Percentiles rank a stretch among this genome's conserved stretches.
Conservation (phyloP, 108 stramenopile species). For the Cylindrotheca closterium region DNA sequence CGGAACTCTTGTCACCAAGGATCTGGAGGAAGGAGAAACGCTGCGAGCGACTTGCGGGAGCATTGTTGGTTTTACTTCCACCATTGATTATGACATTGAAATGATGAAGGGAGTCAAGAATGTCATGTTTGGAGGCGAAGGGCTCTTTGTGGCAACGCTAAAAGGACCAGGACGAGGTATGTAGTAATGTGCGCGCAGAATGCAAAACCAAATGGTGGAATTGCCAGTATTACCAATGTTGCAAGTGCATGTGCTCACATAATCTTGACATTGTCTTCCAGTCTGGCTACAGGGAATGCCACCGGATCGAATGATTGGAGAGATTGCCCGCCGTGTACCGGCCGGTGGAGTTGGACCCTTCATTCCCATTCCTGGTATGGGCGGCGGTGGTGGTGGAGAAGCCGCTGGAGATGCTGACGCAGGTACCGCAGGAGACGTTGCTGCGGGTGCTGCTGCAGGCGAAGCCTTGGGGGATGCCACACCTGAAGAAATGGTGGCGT, state of each 20-base stretch:
- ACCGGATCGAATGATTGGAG: conserved; percentile 89
- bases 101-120: conserved; percentile 83
- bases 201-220: no score
- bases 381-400: conserved; percentile 19
- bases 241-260: no score
- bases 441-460: neutral
- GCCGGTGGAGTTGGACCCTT: conserved; percentile 47
- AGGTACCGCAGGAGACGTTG: conserved; percentile 12
- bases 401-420: conserved; percentile 22
- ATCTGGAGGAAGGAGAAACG: conserved; percentile 74
- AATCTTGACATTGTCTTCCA: neutral
- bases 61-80: conserved; percentile 74
- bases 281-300: conserved; percentile 89
- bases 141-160: conserved; percentile 82
- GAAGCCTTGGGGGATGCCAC: neutral
- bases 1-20: conserved; percentile 57
- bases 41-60: conserved; percentile 79
- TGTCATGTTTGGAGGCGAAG: conserved; percentile 89
- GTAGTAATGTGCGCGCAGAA: no score
- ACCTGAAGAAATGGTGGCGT: conserved; percentile 8
- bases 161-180: conserved; percentile 55
- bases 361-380: conserved; percentile 24
- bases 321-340: conserved; percentile 83
- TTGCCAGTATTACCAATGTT: no score
- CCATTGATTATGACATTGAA: conserved; percentile 80